phyloP scores from a whole-genome alignment of 2,329 filamentous ascomycete species.

The Colletotrichum liaoningense region DNA sequence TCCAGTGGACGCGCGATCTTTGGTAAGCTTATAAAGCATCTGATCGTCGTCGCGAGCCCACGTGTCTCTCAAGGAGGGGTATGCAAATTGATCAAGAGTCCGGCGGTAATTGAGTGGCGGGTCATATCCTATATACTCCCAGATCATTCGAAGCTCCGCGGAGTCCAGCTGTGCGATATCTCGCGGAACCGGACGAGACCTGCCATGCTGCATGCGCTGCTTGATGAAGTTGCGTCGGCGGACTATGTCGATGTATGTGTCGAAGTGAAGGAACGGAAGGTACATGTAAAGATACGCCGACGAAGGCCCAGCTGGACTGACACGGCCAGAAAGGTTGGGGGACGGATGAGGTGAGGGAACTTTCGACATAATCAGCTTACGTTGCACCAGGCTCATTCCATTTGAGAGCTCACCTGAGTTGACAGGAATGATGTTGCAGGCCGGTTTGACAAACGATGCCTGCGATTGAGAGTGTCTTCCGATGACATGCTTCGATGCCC shows the following conservation, averaged over 20 bases:
- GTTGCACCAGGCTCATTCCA: accelerated
- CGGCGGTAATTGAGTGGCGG: conserved; percentile 71
- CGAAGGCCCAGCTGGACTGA: conserved; percentile 31
- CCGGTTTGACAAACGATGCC: conserved; percentile 60
- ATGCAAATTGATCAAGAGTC: conserved; percentile 73
- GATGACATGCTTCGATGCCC: conserved; percentile 59
- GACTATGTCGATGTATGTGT: conserved; percentile 70
- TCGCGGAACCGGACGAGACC: conserved; percentile 66
- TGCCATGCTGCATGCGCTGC: conserved; percentile 62
- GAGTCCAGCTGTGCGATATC: conserved; percentile 65
- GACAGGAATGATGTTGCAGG: conserved; percentile 58
- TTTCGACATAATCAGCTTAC: conserved; percentile 38
- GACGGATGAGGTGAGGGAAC: conserved; percentile 49
- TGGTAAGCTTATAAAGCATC: conserved; percentile 75
- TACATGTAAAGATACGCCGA: conserved; percentile 59
- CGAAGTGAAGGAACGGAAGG: conserved; percentile 72
- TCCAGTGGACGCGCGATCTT: conserved; percentile 49
- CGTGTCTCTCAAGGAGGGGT: conserved; percentile 70
- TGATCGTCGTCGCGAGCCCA: conserved; percentile 72
- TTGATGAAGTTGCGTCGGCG: conserved; percentile 66
- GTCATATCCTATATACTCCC: conserved; percentile 71
- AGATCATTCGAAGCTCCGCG: conserved; percentile 69
- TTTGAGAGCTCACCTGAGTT: conserved; percentile 3
- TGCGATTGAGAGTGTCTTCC: conserved; percentile 62
- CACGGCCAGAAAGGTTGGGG: conserved; percentile 28